phyloP scores from a whole-genome alignment of 768 basidiomycete species.

The Pholiota conissans region DNA sequence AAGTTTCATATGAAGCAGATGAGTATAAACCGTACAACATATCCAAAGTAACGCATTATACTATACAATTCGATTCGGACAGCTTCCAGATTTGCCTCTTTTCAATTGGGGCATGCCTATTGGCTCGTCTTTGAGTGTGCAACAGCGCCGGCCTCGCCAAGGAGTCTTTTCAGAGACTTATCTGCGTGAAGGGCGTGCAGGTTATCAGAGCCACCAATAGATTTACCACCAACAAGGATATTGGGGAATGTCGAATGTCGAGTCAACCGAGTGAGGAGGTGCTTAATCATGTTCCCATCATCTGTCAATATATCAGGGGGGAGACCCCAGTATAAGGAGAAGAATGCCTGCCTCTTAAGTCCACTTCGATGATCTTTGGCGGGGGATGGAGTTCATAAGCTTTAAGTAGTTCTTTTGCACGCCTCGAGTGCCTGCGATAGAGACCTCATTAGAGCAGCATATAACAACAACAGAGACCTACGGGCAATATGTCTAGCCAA shows the following conservation, averaged over 20 bases:
- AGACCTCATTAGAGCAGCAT: background rate
- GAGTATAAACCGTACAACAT: background rate
- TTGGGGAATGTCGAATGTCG: constrained; percentile 75
- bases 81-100: background rate
- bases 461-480: constrained; percentile 33
- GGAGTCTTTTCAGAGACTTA: constrained; percentile 39
- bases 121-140: constrained; percentile 28
- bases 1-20: background rate
- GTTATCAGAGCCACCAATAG: constrained; percentile 68
- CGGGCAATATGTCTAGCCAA: constrained; percentile 71
- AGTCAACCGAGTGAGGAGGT: constrained; percentile 65
- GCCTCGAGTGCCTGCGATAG: constrained; percentile 50
- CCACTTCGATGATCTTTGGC: constrained; percentile 75
- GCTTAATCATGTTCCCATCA: constrained; percentile 64
- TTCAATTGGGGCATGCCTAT: constrained; percentile 1
- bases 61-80: background rate
- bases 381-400: constrained; percentile 60
- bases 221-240: constrained; percentile 60
- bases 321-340: background rate
- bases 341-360: constrained; percentile 52
- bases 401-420: constrained; percentile 63
- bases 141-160: constrained; percentile 48
- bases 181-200: constrained; percentile 52
- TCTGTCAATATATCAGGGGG: no score
- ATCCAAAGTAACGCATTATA: background rate